Evolutionary conservation across 768 basidiomycete species (phyloP), one percentile per base, ranked within the genome.

Genomic region (Amanita polypyramis): DNA sequence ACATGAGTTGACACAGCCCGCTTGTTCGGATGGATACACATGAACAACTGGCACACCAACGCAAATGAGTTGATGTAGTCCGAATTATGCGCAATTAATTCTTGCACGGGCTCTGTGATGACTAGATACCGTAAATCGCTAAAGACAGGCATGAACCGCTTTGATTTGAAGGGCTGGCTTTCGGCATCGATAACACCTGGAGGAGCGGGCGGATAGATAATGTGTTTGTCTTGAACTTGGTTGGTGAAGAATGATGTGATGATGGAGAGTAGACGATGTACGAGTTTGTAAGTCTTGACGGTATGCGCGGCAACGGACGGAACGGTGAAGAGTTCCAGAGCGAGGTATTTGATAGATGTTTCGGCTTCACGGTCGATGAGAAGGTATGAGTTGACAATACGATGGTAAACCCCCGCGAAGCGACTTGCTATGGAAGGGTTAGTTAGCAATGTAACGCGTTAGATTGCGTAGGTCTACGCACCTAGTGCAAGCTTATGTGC

Each of bases 91-190:
- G 85, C 81, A 52, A 99, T 85, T 53, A 90, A 70, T 46, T 75
- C 72, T 53, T 92, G 88, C 3, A 94, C 90, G 12, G 80, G 77
- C 55, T 79, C 67, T 21, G 86, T 92, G 58, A 87, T 82, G 59
- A 83, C 85, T 23, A 92, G 75, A 55, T 90, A 89, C 7, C 89
- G 78, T 25, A 98, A 73, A 62, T 94, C 90, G 55, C 85, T 85
- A 62, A 97, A 95, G 40, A 98, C 80, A 2, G 90, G 88, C 82
- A 93, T 88, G 67, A 95, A 96, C 7, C 94, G 85, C 62, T 97
- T 97, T 14, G 87, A 90, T 63, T 88, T 85, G 79, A 96, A 96
- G 0, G 88, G 84, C 50, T 80, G 78, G 33, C 80, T 78, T 41
- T 96, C 94, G 34, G 90, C 83, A 51, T 94, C 88, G 45, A 96